Evolutionary conservation across 352 stramenopile species (phyloP).

Genomic region (Blastocystis hominis): DNA sequence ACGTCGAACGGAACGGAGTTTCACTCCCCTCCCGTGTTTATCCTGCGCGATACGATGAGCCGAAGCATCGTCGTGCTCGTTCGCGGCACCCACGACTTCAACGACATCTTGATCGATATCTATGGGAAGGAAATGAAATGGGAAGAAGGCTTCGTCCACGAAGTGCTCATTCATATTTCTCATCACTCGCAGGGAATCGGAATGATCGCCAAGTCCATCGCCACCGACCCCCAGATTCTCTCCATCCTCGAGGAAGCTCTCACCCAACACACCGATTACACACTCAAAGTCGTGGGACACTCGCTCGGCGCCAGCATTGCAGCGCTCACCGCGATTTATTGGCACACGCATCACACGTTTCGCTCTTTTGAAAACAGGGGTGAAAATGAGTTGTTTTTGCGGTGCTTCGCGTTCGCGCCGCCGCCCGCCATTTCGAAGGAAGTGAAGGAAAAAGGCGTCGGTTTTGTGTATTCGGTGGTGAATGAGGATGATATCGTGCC

Average conservation of each 20-base stretch:
- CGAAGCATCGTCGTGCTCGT: conserved; percentile 39
- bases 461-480: conserved; percentile 34
- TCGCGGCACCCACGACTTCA: not conserved
- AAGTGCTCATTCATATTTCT: not conserved
- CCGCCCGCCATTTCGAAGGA: conserved; percentile 20
- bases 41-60: not conserved
- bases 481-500: conserved; percentile 56
- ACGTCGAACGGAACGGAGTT: conserved; percentile 12
- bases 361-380: not conserved
- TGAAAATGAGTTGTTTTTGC: not conserved
- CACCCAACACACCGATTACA: not conserved
- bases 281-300: conserved; percentile 18
- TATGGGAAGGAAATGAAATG: not conserved
- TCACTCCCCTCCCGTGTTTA: conserved; percentile 32
- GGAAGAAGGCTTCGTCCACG: conserved; percentile 42
- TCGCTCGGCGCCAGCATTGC: conserved; percentile 48
- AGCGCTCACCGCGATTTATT: conserved; percentile 14
- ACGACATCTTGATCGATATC: conserved; percentile 29
- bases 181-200: not conserved
- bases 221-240: not conserved
- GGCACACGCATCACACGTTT: conserved; percentile 43
- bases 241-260: conserved; percentile 12
- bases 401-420: conserved; percentile 28
- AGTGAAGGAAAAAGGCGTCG: conserved; percentile 33
- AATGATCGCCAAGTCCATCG: conserved; percentile 29